phyloP scores from a whole-genome alignment of 768 basidiomycete genomes.

The Lactarius quietus region DNA sequence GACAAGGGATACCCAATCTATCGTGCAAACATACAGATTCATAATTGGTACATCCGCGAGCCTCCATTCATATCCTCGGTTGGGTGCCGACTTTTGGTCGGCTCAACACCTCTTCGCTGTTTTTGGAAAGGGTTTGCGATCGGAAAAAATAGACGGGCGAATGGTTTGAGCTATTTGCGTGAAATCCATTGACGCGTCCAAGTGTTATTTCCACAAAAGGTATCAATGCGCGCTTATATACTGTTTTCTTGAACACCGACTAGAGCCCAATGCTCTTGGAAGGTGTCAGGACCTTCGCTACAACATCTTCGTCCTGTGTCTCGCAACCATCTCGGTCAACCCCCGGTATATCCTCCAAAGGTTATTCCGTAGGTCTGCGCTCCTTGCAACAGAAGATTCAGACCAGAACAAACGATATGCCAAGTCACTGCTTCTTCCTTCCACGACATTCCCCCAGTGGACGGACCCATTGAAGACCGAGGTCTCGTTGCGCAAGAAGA shows the following conservation, averaged over 20 bases:
- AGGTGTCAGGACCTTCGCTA: neutral
- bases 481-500: slow-evolving; percentile 51
- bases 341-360: neutral
- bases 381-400: neutral
- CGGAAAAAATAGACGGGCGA: too few species aligned
- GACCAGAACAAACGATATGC: slow-evolving; percentile 41
- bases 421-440: slow-evolving; percentile 74
- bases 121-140: too few species aligned
- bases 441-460: slow-evolving; percentile 75
- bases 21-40: too few species aligned
- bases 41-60: too few species aligned
- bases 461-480: slow-evolving; percentile 63
- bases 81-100: too few species aligned
- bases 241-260: neutral
- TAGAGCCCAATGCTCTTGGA: slow-evolving; percentile 2
- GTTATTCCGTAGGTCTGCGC: neutral
- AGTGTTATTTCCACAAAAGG: neutral
- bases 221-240: neutral
- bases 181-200: neutral
- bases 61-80: too few species aligned
- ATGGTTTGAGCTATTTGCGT: too few species aligned
- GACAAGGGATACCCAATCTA: too few species aligned
- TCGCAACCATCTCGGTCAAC: neutral
- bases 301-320: neutral
- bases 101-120: too few species aligned